phyloP scores from a whole-genome alignment of 202 grass and related monocot genomes.

The Zizania palustris region DNA sequence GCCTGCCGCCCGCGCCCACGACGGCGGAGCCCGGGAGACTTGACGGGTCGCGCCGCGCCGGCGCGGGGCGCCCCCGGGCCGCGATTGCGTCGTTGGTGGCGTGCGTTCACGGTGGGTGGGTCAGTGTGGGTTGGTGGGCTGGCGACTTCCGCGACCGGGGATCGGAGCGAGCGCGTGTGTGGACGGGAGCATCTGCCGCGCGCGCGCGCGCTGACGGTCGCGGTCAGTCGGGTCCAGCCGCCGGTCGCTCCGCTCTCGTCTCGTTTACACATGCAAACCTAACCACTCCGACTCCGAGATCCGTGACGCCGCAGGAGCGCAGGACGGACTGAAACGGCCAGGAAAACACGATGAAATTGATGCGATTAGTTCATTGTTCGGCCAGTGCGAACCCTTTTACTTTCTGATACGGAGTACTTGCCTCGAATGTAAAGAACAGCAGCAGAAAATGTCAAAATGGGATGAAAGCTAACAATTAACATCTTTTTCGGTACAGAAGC shows the following conservation, averaged over 20 bases:
- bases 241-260: background rate
- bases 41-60: too few relatives aligned
- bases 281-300: background rate
- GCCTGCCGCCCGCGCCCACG: conserved; percentile 23
- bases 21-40: background rate
- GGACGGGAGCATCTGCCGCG: conserved; percentile 1
- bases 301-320: background rate
- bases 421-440: background rate
- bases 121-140: conserved; percentile 36
- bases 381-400: background rate
- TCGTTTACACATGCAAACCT: conserved; percentile 31
- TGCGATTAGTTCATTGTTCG: background rate
- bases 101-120: conserved; percentile 25
- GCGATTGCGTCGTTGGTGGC: background rate
- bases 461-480: background rate
- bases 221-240: conserved; percentile 3
- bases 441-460: background rate
- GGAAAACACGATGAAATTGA: conserved; percentile 13
- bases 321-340: background rate
- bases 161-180: conserved; percentile 6
- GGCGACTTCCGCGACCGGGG: conserved; percentile 6
- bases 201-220: background rate
- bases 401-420: too few relatives aligned
- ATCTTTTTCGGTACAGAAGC: background rate
- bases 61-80: too few relatives aligned